phyloP scores from a whole-genome alignment of 805 yeast genomes.

The Yamadazyma phyllophila region DNA sequence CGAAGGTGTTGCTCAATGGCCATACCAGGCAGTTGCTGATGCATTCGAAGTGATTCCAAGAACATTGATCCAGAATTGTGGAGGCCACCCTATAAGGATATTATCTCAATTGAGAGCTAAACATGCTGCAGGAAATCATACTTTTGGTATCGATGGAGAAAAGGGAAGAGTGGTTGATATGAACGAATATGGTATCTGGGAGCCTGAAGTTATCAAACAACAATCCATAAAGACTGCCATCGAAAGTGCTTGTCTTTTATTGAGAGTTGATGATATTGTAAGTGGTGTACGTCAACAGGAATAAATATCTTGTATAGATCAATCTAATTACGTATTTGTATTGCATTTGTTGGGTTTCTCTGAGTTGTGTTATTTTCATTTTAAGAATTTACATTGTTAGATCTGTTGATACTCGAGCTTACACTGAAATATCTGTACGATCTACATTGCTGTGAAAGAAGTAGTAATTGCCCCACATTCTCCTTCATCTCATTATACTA shows the following conservation, averaged over 20 bases:
- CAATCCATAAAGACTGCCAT: constrained; percentile 97
- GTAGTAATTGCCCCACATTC: no score
- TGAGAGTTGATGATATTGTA: constrained; percentile 97
- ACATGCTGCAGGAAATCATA: constrained; percentile 84
- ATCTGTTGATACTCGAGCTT: no score
- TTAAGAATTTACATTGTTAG: no score
- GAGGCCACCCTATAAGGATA: constrained; percentile 91
- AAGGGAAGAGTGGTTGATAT: constrained; percentile 91
- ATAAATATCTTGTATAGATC: not conserved
- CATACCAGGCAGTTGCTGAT: constrained; percentile 97
- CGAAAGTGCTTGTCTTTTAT: constrained; percentile 90
- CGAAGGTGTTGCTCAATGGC: constrained; percentile 97
- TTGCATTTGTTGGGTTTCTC: no score
- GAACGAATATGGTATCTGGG: constrained; percentile 97
- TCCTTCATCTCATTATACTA: no score
- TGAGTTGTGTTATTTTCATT: no score
- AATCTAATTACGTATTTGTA: not conserved
- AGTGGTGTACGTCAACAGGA: constrained; percentile 76
- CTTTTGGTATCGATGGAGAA: constrained; percentile 95
- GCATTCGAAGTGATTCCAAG: constrained; percentile 98
- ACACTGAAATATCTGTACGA: no score
- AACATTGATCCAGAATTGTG: constrained; percentile 95
- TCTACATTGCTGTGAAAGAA: no score
- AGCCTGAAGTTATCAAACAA: constrained; percentile 96
- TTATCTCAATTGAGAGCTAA: constrained; percentile 91